Base-by-base conservation (phyloP, 164 flowering plant species). In the Umbilicus rupestris region DNA sequence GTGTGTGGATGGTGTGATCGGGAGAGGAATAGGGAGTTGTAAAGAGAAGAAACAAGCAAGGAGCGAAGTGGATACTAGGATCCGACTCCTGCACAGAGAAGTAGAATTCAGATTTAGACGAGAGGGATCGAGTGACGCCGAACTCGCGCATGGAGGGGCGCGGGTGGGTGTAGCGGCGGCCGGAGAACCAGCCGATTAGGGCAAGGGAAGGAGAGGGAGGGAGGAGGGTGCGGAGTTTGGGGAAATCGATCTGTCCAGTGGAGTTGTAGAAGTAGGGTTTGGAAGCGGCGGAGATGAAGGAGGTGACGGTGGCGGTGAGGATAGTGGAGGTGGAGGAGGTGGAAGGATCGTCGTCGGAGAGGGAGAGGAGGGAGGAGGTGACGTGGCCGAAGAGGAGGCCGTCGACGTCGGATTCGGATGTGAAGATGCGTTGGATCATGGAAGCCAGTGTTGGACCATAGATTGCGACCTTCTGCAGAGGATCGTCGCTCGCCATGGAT, bases 321-420 rank as follows among this genome's bases (percentile, higher is more conserved):
- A 80, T 29, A 62, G 64, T 39, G 73, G 72, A 20, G 63, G 83
- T 35, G 41, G 65, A 8, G 65, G 84, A 11, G 65, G 81, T 35
- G 57, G 81, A 41, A 35, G 66, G 24, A 57, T 79, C 78, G 73
- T 89, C 94, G 76, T 86, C 94, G 72, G 85, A 72, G 68, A 87
- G 96, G 45, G 75, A 50, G 39, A 84, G 73, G 33, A 78, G 50
- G 69, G 75, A 63, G 47, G 72, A 70, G 44, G 84, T 17, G 74
- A 87, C 78, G 78, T 80, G 81, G 77, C 97, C 98, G 85, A 87
- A 91, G 70, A 94, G 80, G 59, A 86, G 83, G 60, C 98, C 98
- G 68, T 85, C 87, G 35, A 79, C 64, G 81, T 87, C 88, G 39
- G 82, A 82, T 22, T 75, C 44, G 26, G 93, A 73, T 50, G 96